phyloP scores from a whole-genome alignment of 352 stramenopile genomes.

The Globisporangium takayamanum region DNA sequence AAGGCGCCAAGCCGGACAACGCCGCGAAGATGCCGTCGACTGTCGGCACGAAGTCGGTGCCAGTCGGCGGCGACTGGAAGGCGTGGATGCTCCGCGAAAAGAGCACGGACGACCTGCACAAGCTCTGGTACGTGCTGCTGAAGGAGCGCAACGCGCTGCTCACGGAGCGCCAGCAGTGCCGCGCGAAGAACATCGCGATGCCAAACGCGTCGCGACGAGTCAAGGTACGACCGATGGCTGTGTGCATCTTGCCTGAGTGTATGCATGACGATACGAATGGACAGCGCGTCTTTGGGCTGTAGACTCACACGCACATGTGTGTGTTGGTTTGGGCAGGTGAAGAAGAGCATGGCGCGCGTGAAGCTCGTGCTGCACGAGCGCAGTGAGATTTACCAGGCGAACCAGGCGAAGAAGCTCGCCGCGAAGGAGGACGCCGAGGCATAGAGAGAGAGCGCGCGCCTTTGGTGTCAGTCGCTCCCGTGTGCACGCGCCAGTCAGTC shows the following conservation, averaged over 20 bases:
- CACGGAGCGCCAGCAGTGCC: conserved; percentile 87
- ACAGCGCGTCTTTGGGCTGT: background rate
- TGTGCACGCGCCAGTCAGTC: no score
- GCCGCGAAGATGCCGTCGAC: conserved; percentile 53
- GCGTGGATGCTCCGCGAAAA: conserved; percentile 96
- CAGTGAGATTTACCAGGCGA: conserved; percentile 70
- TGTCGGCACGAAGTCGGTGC: conserved; percentile 48
- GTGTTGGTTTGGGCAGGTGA: conserved; percentile 28
- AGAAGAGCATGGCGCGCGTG: conserved; percentile 84
- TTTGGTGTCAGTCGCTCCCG: background rate
- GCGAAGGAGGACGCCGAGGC: conserved; percentile 18
- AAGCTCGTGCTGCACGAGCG: conserved; percentile 86
- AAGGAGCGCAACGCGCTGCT: conserved; percentile 97
- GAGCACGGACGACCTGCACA: conserved; percentile 97
- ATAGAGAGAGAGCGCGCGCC: background rate
- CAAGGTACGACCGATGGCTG: conserved; percentile 27
- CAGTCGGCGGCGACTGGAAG: conserved; percentile 91
- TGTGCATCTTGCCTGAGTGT: background rate
- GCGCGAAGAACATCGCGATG: conserved; percentile 70
- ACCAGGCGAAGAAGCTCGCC: conserved; percentile 44
- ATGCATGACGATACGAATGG: background rate
- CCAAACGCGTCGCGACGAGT: conserved; percentile 69
- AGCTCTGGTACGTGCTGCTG: conserved; percentile 97
- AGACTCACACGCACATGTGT: background rate
- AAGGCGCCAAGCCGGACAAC: conserved; percentile 45